A percentile compares a stretch with the other conserved stretches of the same genome.
Conservation (phyloP, 345 rosid genomes). For the Populus ilicifolia region DNA sequence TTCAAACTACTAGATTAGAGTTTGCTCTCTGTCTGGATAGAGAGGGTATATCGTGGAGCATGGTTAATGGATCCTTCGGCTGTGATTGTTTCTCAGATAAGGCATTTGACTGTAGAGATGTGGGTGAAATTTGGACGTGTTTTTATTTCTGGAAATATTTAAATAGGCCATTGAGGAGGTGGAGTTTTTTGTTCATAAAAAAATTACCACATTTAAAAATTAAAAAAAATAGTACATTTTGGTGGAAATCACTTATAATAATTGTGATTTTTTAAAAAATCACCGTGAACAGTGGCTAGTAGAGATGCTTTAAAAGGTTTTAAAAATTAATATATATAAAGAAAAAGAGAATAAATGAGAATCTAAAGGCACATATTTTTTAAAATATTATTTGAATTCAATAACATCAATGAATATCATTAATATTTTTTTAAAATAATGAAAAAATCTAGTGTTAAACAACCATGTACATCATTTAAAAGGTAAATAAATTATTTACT, state of each 20-base stretch:
- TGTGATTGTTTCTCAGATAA: constrained; percentile 8
- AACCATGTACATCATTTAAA: accelerated
- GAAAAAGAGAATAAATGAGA: no score
- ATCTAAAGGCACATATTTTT: accelerated
- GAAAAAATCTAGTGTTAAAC: no score
- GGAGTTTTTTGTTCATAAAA: background rate
- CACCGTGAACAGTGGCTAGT: no score
- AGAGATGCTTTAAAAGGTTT: no score
- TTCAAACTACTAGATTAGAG: background rate
- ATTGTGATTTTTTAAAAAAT: no score
- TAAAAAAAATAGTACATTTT: no score
- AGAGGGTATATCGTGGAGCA: constrained; percentile 18
- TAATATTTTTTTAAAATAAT: no score
- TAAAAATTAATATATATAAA: accelerated
- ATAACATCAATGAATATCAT: no score
- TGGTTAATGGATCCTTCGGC: constrained; percentile 37
- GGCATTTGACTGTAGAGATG: constrained; percentile 50
- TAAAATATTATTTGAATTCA: no score
- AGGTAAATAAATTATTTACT: accelerated
- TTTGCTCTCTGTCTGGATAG: background rate
- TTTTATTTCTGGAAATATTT: background rate
- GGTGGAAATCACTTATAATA: no score
- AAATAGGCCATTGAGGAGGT: constrained; percentile 8
- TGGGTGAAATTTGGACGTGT: constrained; percentile 34
- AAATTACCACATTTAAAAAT: no score